phyloP scores from a whole-genome alignment of 352 stramenopile species.

The Phytophthora kernoviae region DNA sequence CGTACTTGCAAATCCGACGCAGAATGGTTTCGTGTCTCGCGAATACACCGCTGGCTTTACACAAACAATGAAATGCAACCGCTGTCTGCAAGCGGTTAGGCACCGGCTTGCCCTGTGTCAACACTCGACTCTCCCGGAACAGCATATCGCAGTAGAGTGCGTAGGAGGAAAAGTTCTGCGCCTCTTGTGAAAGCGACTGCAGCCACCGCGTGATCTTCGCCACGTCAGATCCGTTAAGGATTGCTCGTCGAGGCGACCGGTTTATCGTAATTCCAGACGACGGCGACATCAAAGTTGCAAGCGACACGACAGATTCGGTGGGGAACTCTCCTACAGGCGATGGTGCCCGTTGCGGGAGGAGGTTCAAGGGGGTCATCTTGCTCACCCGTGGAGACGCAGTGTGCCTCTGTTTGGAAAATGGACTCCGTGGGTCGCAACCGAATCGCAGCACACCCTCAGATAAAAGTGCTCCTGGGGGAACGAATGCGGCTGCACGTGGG shows the following conservation, averaged over 20 bases:
- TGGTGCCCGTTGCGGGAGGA: constrained; percentile 21
- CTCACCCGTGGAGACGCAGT: constrained; percentile 14
- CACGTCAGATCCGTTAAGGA: constrained; percentile 47
- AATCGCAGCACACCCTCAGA: constrained; percentile 4
- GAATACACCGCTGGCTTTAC: constrained; percentile 64
- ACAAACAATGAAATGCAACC: constrained; percentile 78
- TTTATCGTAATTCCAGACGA: constrained; percentile 3
- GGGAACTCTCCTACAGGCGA: constrained; percentile 43
- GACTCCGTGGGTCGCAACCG: constrained; percentile 1
- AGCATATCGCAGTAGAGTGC: constrained; percentile 79
- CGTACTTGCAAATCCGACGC: constrained; percentile 57
- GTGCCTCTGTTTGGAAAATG: constrained; percentile 21
- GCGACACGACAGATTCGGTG: constrained; percentile 27
- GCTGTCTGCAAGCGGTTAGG: constrained; percentile 77
- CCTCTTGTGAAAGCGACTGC: constrained; percentile 48
- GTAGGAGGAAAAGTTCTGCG: constrained; percentile 59
- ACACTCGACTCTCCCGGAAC: constrained; percentile 62
- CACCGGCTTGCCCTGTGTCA: constrained; percentile 63
- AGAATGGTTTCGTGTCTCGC: constrained; percentile 62
- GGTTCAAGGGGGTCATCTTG: constrained; percentile 21
- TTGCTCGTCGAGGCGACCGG: constrained; percentile 28
- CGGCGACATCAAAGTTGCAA: constrained; percentile 11
- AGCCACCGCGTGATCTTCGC: constrained; percentile 76
- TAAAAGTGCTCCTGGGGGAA: not conserved
- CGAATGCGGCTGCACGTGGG: constrained; percentile 12